Evolutionary conservation across 805 yeast genomes (phyloP).

Genomic region (Yarrowia keelungensis): DNA sequence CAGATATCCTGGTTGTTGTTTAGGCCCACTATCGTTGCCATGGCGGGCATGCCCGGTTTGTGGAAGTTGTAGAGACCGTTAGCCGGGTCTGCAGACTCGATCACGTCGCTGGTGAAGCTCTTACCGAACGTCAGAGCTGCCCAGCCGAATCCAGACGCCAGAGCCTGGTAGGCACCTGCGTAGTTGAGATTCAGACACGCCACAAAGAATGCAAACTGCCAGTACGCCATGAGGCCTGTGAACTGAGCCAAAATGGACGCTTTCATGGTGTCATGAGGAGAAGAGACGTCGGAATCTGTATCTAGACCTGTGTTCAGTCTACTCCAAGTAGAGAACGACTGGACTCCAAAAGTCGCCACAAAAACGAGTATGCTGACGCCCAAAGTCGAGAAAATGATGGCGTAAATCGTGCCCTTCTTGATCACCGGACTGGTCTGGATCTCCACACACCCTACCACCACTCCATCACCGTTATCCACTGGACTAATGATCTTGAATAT

Average conservation of each 20-base stretch:
- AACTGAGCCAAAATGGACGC: constrained; percentile 54
- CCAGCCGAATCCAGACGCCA: constrained; percentile 62
- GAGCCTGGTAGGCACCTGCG: constrained; percentile 69
- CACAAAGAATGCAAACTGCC: constrained; percentile 66
- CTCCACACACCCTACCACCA: constrained; percentile 56
- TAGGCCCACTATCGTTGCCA: constrained; percentile 45
- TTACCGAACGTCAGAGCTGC: constrained; percentile 56
- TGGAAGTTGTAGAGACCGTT: constrained; percentile 39
- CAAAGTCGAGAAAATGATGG: constrained; percentile 53
- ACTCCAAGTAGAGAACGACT: constrained; percentile 5
- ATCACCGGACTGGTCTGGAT: constrained; percentile 60
- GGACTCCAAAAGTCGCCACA: constrained; percentile 9
- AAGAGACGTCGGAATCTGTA: background rate
- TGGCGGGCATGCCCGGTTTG: constrained; percentile 42
- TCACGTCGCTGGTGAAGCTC: constrained; percentile 41
- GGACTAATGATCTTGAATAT: constrained; percentile 42
- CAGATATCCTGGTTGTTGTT: constrained; percentile 47
- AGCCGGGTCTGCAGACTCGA: constrained; percentile 37
- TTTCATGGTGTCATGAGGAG: background rate
- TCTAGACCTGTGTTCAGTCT: background rate
- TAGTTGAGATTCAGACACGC: constrained; percentile 59
- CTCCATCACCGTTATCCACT: constrained; percentile 44
- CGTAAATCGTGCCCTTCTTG: constrained; percentile 51
- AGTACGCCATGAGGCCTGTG: constrained; percentile 52
- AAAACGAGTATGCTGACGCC: constrained; percentile 51